Conservation (phyloP, 306 rosid genomes). For the Astragalus glycyphyllos region DNA sequence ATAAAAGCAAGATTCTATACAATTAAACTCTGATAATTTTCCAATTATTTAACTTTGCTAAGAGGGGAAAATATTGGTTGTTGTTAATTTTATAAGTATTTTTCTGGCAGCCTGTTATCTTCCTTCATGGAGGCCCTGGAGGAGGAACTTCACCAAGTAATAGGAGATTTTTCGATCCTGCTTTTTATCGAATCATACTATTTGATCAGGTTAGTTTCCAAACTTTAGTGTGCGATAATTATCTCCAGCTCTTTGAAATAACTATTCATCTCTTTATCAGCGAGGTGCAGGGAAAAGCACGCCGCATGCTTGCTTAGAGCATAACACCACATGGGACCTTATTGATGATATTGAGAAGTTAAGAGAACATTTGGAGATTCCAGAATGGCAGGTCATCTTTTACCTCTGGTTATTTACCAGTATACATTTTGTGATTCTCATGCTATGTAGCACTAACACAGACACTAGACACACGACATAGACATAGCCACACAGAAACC, state of each 20-base stretch:
- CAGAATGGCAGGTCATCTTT: constrained; percentile 89
- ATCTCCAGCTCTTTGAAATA: constrained; percentile 23
- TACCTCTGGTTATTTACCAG: constrained; percentile 27
- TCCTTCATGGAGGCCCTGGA: constrained; percentile 98
- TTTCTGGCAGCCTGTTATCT: constrained; percentile 78
- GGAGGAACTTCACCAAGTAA: constrained; percentile 92
- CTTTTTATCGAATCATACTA: constrained; percentile 73
- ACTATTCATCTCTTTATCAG: constrained; percentile 51
- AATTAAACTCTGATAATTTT: constrained; percentile 7
- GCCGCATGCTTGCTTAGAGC: constrained; percentile 94
- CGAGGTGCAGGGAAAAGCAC: constrained; percentile 94
- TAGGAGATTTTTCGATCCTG: constrained; percentile 84
- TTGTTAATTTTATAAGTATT: constrained; percentile 36
- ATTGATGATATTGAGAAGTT: constrained; percentile 88
- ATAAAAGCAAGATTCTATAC: constrained; percentile 8
- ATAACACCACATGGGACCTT: constrained; percentile 94
- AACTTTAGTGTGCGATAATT: constrained; percentile 26
- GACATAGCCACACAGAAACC: too few relatives aligned
- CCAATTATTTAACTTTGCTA: neutral
- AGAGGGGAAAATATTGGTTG: neutral
- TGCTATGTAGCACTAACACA: neutral
- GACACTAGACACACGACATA: too few relatives aligned
- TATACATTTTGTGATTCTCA: constrained; percentile 22
- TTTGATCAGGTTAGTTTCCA: constrained; percentile 81
- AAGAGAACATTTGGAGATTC: constrained; percentile 84